Evolutionary conservation across 495 filamentous ascomycete species (phyloP).

Genomic region (Clohesyomyces aquaticus): DNA sequence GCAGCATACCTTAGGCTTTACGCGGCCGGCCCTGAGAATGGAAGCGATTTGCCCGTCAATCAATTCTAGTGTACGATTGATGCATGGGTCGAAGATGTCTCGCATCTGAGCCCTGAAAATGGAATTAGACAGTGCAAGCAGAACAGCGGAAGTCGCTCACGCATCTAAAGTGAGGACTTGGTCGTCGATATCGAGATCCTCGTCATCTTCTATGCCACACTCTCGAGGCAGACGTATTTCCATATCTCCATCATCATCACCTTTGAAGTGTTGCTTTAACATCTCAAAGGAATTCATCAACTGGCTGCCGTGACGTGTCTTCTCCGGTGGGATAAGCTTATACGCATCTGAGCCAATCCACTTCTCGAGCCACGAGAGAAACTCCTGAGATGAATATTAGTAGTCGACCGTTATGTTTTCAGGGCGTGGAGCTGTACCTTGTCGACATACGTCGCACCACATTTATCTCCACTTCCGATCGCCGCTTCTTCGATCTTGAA

Average conservation of each 20-base stretch:
- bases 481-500: constrained; percentile 9
- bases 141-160: background rate
- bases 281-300: constrained; percentile 6
- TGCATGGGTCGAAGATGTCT: constrained; percentile 8
- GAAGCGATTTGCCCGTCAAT: constrained; percentile 13
- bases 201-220: constrained; percentile 15
- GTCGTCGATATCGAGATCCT: background rate
- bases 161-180: background rate
- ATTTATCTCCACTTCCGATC: constrained; percentile 8
- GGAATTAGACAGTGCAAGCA: background rate
- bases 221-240: constrained; percentile 7
- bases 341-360: constrained; percentile 7
- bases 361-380: constrained; percentile 1
- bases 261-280: background rate
- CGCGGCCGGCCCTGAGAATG: background rate
- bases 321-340: constrained; percentile 6
- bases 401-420: too few species aligned
- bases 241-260: constrained; percentile 3
- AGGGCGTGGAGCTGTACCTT: background rate
- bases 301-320: constrained; percentile 2
- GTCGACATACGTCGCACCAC: constrained; percentile 2
- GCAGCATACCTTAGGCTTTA: background rate
- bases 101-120: background rate
- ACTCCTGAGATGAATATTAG: background rate
- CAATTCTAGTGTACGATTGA: constrained; percentile 10